phyloP scores from a whole-genome alignment of 495 filamentous ascomycete genomes.

The Aspergillus ellipticus region DNA sequence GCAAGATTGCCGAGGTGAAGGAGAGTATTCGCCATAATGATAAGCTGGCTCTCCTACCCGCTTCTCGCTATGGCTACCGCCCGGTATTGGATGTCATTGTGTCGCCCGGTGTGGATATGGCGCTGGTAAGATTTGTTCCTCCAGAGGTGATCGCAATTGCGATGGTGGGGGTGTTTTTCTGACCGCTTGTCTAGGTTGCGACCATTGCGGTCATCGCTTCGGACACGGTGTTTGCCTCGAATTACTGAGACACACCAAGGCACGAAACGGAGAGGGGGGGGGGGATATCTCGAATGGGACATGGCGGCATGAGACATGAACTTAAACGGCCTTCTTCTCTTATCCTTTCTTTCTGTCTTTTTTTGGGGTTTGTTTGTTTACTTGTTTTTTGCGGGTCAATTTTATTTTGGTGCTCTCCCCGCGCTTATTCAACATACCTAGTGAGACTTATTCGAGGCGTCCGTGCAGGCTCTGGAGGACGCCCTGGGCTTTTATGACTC shows the following conservation, averaged over 20 bases:
- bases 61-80: constrained; percentile 9
- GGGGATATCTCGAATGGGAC: too few species aligned
- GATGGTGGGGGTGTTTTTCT: background rate
- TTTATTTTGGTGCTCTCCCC: too few species aligned
- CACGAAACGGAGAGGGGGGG: too few species aligned
- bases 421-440: too few species aligned
- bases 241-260: background rate
- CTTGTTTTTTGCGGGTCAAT: too few species aligned
- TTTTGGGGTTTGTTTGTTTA: too few species aligned
- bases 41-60: constrained; percentile 15
- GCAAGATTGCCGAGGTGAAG: constrained; percentile 23
- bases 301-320: too few species aligned
- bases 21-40: constrained; percentile 28
- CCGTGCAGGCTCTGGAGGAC: too few species aligned
- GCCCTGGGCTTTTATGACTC: too few species aligned
- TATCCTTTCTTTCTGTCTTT: too few species aligned
- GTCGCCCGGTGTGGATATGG: constrained; percentile 22
- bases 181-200: constrained; percentile 8
- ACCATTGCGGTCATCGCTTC: constrained; percentile 14
- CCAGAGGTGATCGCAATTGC: background rate
- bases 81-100: constrained; percentile 22
- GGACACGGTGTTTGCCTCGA: constrained; percentile 10
- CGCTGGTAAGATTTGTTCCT: constrained; percentile 16
- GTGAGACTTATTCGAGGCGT: too few species aligned
- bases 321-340: too few species aligned